These are phyloP conservation scores for Extremus antarcticus DNA, from an alignment of 495 filamentous ascomycete species.

Conservation along the genomic window DNA sequence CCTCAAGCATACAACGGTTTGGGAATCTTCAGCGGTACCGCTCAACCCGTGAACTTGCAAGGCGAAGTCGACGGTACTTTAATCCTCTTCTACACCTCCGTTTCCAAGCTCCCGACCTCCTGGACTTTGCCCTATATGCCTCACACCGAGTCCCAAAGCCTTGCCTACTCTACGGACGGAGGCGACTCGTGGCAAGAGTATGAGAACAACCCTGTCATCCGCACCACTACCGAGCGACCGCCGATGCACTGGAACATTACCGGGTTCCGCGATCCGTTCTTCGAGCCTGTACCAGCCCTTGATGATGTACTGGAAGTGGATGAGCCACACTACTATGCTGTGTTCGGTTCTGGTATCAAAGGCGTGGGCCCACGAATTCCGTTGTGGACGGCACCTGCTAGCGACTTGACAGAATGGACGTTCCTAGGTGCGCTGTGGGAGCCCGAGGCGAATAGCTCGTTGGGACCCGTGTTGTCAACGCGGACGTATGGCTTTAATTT, in stretches of 20 bases:
- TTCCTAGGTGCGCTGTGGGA: slow-evolving; percentile 41
- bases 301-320: slow-evolving; percentile 26
- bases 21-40: slow-evolving; percentile 43
- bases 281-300: slow-evolving; percentile 24
- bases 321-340: slow-evolving; percentile 37
- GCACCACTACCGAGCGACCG: not conserved
- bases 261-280: slow-evolving; percentile 4
- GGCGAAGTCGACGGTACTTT: not conserved
- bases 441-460: slow-evolving; percentile 31
- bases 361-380: slow-evolving; percentile 39
- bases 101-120: not conserved
- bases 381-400: slow-evolving; percentile 40
- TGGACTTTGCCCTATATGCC: not conserved
- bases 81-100: slow-evolving; percentile 1
- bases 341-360: slow-evolving; percentile 43
- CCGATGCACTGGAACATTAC: slow-evolving; percentile 1
- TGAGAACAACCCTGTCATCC: slow-evolving; percentile 11
- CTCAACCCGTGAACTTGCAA: not conserved
- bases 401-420: slow-evolving; percentile 39
- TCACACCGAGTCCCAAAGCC: not conserved
- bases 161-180: not conserved
- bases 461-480: slow-evolving; percentile 31
- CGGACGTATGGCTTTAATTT: slow-evolving; percentile 47
- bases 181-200: not conserved
- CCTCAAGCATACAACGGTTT: slow-evolving; percentile 33